Evolutionary conservation across 768 basidiomycete species (phyloP), one percentile per base, ranked within the genome.

Genomic region (Brasilioporus rufonigricans): DNA sequence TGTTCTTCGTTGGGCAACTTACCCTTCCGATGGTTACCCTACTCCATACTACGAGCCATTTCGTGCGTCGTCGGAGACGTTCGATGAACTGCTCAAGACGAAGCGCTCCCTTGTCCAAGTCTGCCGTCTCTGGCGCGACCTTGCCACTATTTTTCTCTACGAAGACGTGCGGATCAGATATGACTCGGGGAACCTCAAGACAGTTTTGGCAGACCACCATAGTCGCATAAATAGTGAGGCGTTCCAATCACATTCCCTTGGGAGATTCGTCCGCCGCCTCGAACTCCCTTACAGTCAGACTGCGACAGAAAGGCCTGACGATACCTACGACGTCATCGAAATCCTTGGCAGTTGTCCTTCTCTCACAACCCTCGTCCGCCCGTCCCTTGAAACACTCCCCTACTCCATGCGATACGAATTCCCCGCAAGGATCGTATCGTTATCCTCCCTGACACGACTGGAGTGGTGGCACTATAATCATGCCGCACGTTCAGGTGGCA

Each of bases 391-490:
- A 27, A n/a, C 59, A 43, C 60, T 56, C 40, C 60, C 67, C 18
- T 55, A 65, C 19, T 51, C 61, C 9, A 65, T 78, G 14, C 72
- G 69, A 32, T 87, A 80, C 68, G 80, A 85, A 26, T 82, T 79
- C 62, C 80, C 81, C 52, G 75, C 77, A 11, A 74, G 74, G 14
- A 73, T 69, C 50, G 67, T 82, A 4, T 64, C 76, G 4, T 58
- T 86, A 14, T 71, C 74, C 21, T 79, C 79, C 21, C 73, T 89
- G 38, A 79, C 77, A 41, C 80, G 85, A 26, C 75, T 89, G 29
- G 85, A 87, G 46, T 88, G 85, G 85, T 87, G 84, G 83, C 78
- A 86, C 61, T 66, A 80, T 59, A 72, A 67, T 56, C 65, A 69
- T 65, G 85, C 86, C 21, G 79, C 82, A 36, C 76, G 81, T 43